phyloP scores from a whole-genome alignment of 23 red algal species.

The Pyropia haitanensis region DNA sequence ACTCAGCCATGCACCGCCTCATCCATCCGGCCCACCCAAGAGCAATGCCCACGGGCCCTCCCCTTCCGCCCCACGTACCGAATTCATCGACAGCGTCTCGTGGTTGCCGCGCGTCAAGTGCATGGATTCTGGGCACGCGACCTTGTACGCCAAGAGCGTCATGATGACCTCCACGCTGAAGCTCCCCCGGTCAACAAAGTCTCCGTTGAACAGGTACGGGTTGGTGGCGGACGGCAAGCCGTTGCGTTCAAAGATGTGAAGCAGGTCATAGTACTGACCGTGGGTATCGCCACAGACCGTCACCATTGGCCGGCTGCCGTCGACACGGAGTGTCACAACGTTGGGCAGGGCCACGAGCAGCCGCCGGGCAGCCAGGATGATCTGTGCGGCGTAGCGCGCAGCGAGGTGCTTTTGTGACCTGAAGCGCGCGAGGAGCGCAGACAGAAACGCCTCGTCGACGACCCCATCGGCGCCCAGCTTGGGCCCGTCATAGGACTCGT shows the following conservation, averaged over 20 bases:
- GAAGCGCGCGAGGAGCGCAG: conserved; percentile 52
- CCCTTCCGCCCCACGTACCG: too few relatives aligned
- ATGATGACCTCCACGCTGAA: conserved; percentile 96
- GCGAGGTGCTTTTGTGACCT: conserved; percentile 60
- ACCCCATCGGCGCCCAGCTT: conserved; percentile 29
- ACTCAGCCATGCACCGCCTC: too few relatives aligned
- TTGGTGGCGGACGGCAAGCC: conserved; percentile 76
- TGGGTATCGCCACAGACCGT: conserved; percentile 98
- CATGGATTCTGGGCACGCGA: conserved; percentile 65
- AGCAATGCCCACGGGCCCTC: too few relatives aligned
- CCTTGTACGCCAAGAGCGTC: conserved; percentile 73
- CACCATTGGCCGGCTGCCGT: conserved; percentile 11
- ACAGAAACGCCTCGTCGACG: conserved; percentile 50
- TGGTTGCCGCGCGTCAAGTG: conserved; percentile 95
- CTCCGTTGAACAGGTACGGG: conserved; percentile 98
- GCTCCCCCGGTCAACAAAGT: conserved; percentile 96
- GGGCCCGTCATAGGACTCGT: conserved; percentile 78
- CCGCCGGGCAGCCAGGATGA: conserved; percentile 52
- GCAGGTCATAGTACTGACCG: conserved; percentile 96
- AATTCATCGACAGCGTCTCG: conserved; percentile 87
- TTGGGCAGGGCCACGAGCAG: conserved; percentile 50
- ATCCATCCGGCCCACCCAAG: too few relatives aligned
- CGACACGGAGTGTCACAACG: conserved; percentile 59
- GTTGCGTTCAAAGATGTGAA: conserved; percentile 86
- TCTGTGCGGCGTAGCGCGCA: conserved; percentile 53